phyloP scores from a whole-genome alignment of 1,284 basidiomycete species.

The Tylopilus sp. region DNA sequence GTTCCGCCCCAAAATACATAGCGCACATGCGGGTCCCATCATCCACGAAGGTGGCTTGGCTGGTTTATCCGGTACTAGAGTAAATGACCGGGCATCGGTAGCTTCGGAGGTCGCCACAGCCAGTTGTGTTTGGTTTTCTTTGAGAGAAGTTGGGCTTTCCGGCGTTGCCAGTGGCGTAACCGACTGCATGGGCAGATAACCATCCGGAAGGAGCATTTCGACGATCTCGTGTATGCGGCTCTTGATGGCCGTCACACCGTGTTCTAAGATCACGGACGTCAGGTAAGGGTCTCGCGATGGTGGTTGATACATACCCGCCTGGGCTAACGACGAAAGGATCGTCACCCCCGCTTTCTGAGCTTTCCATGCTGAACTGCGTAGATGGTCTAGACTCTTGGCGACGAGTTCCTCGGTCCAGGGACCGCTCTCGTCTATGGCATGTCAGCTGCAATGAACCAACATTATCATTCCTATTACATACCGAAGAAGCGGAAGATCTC shows the following conservation, averaged over 20 bases:
- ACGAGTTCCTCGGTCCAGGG: conserved; percentile 17
- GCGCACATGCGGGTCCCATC: conserved; percentile 25
- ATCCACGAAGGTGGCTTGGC: conserved; percentile 18
- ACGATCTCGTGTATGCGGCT: background rate
- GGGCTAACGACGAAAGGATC: conserved; percentile 22
- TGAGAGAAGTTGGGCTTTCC: background rate
- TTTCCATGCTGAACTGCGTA: conserved; percentile 16
- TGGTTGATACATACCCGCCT: conserved; percentile 2
- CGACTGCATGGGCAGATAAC: background rate
- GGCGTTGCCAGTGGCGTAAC: background rate
- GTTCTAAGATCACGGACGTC: background rate
- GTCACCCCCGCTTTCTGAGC: conserved; percentile 27
- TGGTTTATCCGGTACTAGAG: background rate
- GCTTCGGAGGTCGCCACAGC: background rate
- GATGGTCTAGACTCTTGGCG: conserved; percentile 5
- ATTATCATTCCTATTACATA: background rate
- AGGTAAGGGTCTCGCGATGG: background rate
- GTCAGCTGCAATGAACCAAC: background rate
- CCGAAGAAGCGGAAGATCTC: conserved; percentile 11
- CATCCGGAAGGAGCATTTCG: background rate
- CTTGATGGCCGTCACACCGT: background rate
- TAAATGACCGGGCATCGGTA: background rate
- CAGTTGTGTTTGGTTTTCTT: background rate
- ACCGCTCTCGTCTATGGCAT: conserved; percentile 2
- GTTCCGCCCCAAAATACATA: conserved; percentile 18